Percentiles rank a stretch among this genome's conserved stretches.
phyloP scores from a whole-genome alignment of 169 alveolate genomes.

The Plasmodium malariae region DNA sequence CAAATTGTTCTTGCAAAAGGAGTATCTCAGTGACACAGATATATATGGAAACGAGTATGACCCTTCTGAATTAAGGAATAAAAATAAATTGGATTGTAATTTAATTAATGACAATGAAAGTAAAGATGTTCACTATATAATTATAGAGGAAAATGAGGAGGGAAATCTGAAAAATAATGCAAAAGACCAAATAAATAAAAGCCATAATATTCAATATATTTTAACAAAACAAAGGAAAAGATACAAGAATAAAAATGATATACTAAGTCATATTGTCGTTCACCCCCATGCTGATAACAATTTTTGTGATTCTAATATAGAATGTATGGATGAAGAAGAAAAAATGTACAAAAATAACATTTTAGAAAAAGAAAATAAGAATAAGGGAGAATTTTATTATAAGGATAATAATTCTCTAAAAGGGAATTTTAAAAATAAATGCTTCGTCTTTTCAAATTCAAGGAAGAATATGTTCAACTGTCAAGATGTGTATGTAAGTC shows the following conservation, averaged over 20 bases:
- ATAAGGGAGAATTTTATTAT: neutral
- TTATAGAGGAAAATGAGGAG: neutral
- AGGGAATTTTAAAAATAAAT: neutral
- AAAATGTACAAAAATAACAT: neutral
- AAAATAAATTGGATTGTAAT: neutral
- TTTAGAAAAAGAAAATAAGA: conserved; percentile 11
- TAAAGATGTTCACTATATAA: neutral
- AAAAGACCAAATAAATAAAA: neutral
- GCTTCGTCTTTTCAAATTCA: conserved; percentile 28
- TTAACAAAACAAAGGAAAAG: neutral
- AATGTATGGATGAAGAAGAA: conserved; percentile 13
- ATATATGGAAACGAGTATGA: neutral
- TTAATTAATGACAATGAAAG: neutral
- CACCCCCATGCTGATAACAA: conserved; percentile 2
- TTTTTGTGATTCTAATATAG: neutral
- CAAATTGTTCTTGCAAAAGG: conserved; percentile 12
- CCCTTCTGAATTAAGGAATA: neutral
- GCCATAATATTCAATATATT: neutral
- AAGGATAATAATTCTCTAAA: neutral
- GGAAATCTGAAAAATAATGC: neutral
- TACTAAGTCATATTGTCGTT: conserved; percentile 32
- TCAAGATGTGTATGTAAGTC: conserved; percentile 37
- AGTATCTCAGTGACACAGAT: conserved; percentile 3
- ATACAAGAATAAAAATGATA: neutral
- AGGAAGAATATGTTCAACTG: conserved; percentile 27